Evolutionary conservation across 441 rosid genomes (phyloP), one percentile per base, ranked within the genome.

Genomic region (Pelargonium fulgidum): DNA sequence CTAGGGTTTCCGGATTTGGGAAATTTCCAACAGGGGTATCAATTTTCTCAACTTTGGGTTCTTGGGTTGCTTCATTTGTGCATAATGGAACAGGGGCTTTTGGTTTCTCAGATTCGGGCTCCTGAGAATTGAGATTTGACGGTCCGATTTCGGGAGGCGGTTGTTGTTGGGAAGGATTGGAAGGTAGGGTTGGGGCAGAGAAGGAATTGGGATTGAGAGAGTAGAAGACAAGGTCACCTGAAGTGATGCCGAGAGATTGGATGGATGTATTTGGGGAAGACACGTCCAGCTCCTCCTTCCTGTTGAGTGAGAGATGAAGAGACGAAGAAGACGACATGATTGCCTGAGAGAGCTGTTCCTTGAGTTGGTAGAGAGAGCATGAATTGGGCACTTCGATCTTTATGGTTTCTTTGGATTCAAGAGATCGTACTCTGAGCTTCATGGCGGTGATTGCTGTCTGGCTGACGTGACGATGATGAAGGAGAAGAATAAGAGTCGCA

Each of bases 141-240:
- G 48, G 24, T 13, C 36, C 5, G 12, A 7, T 47, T 3, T 19
- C 59, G 19, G 17, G 20, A 52, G 59, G 20, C 59, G 6, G 59
- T 52, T 52, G 59, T 1, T 17, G 19, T 14, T n/a, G 19, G 16
- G 59, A n/a, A n/a, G 59, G 16, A 52, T 19, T 14, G 59, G 54
- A 56, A 3, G 42, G 26, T 47, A 65, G 62, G 36, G 68, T 52
- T 58, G 9, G 24, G 8, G 67, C 64, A 13, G 73, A 26, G 65
- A 81, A 78, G 3, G 67, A 74, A 19, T 65, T 56, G 13, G 80
- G 78, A 65, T 67, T 22, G 11, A 71, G 70, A 62, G 93, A 79
- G 82, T 74, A 89, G 67, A 82, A 89, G 45, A 90, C 41, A 1
- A 91, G 86, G 77, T 93, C 97, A 33, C 96, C 96, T 42, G 90